phyloP scores from a whole-genome alignment of 2,329 filamentous ascomycete genomes.

The Corinectria fuckeliana region DNA sequence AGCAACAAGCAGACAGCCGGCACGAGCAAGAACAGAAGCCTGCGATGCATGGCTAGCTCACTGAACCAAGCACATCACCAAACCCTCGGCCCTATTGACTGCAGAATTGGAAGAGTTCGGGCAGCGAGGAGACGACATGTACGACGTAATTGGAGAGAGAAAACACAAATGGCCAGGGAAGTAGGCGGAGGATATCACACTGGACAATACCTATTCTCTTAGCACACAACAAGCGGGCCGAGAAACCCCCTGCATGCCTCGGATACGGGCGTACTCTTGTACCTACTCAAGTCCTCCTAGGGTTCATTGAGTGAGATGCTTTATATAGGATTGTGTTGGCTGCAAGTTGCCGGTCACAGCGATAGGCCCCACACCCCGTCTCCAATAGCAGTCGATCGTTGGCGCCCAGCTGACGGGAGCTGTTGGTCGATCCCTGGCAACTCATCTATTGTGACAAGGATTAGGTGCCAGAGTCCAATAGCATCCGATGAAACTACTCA shows the following conservation, averaged over 20 bases:
- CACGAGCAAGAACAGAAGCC: conserved; percentile 18
- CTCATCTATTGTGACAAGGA: not conserved
- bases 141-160: no score
- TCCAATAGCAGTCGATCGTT: not conserved
- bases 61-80: not conserved
- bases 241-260: not conserved
- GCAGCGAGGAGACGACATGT: not conserved
- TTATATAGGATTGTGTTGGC: not conserved
- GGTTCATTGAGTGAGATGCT: not conserved
- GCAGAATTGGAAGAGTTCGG: not conserved
- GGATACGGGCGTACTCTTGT: not conserved
- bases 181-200: not conserved
- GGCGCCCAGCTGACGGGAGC: not conserved
- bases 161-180: not conserved
- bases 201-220: not conserved
- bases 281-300: not conserved
- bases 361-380: not conserved
- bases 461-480: not conserved
- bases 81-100: not conserved
- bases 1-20: conserved; percentile 25
- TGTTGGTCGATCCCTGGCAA: not conserved
- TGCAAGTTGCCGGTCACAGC: not conserved
- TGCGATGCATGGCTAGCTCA: conserved; percentile 26
- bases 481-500: no score
- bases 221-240: not conserved